phyloP scores from a whole-genome alignment of 1,139 yeast species.

The Petasospora fabianii region DNA sequence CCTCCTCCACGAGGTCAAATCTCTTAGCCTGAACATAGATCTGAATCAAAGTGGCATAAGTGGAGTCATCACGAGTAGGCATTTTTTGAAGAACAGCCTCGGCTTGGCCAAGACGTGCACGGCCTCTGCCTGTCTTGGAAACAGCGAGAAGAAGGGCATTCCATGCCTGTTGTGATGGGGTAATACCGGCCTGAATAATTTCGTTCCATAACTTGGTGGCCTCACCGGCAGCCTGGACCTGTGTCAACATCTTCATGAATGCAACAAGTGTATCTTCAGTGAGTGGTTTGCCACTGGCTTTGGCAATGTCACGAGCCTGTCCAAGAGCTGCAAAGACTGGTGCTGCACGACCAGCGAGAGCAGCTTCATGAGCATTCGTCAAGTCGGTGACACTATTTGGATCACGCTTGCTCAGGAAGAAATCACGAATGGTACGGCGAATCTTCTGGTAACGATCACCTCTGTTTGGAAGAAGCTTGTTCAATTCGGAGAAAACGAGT shows the following conservation, averaged over 20 bases:
- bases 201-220: constrained; percentile 41
- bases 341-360: constrained; percentile 12
- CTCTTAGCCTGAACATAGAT: constrained; percentile 31
- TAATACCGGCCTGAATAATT: constrained; percentile 30
- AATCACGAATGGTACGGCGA: background rate
- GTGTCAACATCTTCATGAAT: constrained; percentile 35
- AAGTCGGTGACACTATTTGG: constrained; percentile 22
- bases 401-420: constrained; percentile 11
- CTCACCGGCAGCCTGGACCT: constrained; percentile 26
- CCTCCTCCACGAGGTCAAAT: constrained; percentile 24
- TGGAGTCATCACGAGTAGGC: constrained; percentile 36
- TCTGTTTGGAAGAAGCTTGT: constrained; percentile 1
- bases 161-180: constrained; percentile 39
- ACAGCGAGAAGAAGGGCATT: constrained; percentile 43
- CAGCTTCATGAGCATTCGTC: constrained; percentile 17
- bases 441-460: constrained; percentile 1
- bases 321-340: constrained; percentile 10
- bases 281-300: constrained; percentile 16
- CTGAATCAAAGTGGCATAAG: constrained; percentile 35
- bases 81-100: constrained; percentile 38
- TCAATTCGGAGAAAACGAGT: background rate
- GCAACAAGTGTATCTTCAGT: constrained; percentile 22
- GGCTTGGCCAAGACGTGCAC: constrained; percentile 31
- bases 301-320: constrained; percentile 15
- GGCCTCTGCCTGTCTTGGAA: constrained; percentile 28